Percentiles rank a stretch among this genome's conserved stretches.
Conservation (phyloP, 78 protist species). For the Diacronema lutheri region DNA sequence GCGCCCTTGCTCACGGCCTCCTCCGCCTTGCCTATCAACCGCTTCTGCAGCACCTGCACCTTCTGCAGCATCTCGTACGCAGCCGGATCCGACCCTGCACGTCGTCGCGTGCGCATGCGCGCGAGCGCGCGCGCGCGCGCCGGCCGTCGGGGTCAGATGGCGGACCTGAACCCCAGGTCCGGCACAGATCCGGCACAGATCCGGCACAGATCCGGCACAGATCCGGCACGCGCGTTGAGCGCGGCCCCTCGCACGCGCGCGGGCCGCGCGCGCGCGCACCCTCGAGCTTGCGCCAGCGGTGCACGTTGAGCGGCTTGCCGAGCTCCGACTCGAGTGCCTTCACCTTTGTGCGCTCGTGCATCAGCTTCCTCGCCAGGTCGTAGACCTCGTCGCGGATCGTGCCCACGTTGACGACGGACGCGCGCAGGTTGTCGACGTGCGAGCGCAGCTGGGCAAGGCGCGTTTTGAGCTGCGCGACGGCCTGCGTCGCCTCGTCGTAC, state of each 20-base stretch:
- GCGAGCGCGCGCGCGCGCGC: too few species aligned
- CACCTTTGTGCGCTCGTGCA: slow-evolving; percentile 70
- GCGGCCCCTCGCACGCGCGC: too few species aligned
- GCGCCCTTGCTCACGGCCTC: slow-evolving; percentile 79
- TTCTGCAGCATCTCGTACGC: slow-evolving; percentile 73
- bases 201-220: too few species aligned
- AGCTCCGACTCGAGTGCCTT: slow-evolving; percentile 82
- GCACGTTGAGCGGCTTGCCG: slow-evolving; percentile 85
- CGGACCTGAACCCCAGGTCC: too few species aligned
- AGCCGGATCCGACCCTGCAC: slow-evolving; percentile 14
- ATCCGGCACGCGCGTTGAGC: too few species aligned
- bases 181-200: too few species aligned
- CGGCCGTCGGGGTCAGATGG: too few species aligned
- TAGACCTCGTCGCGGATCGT: slow-evolving; percentile 55
- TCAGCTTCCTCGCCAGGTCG: slow-evolving; percentile 75
- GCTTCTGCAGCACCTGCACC: slow-evolving; percentile 82
- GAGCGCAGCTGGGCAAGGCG: background rate
- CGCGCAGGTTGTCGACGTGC: too few species aligned
- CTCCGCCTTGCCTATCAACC: slow-evolving; percentile 81
- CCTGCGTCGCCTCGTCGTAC: slow-evolving; percentile 57
- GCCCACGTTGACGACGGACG: slow-evolving; percentile 32
- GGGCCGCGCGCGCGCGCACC: too few species aligned
- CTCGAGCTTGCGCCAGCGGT: slow-evolving; percentile 58
- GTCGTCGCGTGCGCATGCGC: too few species aligned
- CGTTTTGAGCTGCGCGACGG: slow-evolving; percentile 65